Conservation (phyloP, 495 filamentous ascomycete species). For the Aspergillus haitiensis region DNA sequence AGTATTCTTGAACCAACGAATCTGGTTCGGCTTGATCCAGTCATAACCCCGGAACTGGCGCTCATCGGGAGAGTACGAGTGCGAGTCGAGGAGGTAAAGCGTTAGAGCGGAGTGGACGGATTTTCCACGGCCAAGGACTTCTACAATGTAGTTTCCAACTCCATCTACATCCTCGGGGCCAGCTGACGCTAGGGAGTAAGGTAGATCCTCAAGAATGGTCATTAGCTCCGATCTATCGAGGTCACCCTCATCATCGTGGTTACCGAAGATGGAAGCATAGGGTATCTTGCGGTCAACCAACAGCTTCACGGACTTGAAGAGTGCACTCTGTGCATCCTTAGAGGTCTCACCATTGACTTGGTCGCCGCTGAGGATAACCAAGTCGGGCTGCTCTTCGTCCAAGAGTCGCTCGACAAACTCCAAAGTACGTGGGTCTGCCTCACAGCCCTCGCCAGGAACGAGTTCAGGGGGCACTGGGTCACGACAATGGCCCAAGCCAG, state of each 20-base stretch:
- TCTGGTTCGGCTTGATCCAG: slow-evolving; percentile 92
- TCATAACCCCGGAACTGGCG: slow-evolving; percentile 84
- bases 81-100: slow-evolving; percentile 90
- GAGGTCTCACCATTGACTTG: slow-evolving; percentile 94
- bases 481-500: slow-evolving; percentile 79
- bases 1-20: slow-evolving; percentile 86
- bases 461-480: slow-evolving; percentile 73
- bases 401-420: slow-evolving; percentile 81
- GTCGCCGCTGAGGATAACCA: slow-evolving; percentile 89
- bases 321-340: slow-evolving; percentile 85
- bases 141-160: slow-evolving; percentile 91
- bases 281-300: slow-evolving; percentile 86
- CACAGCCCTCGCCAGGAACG: slow-evolving; percentile 70
- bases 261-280: slow-evolving; percentile 93
- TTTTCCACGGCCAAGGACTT: slow-evolving; percentile 76
- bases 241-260: slow-evolving; percentile 93
- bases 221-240: slow-evolving; percentile 75
- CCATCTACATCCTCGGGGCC: slow-evolving; percentile 84
- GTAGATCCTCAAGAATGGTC: slow-evolving; percentile 79
- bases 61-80: slow-evolving; percentile 90
- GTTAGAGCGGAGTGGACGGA: slow-evolving; percentile 86
- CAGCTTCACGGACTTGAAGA: slow-evolving; percentile 90
- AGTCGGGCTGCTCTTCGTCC: slow-evolving; percentile 87
- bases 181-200: slow-evolving; percentile 80
- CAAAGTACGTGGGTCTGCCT: slow-evolving; percentile 87